These are phyloP conservation scores for Neckera pumila DNA, from an alignment of 225 moss, liverwort and hornwort genomes.

Conservation along the genomic window DNA sequence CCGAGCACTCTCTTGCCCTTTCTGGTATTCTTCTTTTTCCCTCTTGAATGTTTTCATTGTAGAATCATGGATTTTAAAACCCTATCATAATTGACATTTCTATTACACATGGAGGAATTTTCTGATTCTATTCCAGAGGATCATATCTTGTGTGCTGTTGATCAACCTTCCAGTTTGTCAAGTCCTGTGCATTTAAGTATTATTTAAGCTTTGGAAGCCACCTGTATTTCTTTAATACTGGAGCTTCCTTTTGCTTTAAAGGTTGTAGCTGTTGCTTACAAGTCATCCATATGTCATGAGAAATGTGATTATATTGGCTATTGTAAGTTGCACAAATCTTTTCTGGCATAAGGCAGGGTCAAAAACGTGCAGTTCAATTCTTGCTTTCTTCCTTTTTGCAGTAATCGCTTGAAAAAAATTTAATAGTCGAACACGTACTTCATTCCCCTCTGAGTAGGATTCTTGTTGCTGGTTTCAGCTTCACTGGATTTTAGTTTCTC, in stretches of 20 bases:
- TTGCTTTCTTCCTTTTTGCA: neutral
- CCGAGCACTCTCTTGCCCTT: constrained; percentile 75
- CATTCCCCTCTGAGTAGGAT: neutral
- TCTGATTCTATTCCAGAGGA: neutral
- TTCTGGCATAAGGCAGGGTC: neutral
- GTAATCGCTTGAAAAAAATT: neutral
- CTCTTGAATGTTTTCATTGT: neutral
- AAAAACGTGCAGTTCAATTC: neutral
- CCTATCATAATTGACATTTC: neutral
- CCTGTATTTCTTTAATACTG: neutral
- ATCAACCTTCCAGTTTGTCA: neutral
- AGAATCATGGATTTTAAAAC: neutral
- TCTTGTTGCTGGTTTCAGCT: neutral
- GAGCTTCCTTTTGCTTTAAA: neutral
- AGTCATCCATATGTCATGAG: neutral
- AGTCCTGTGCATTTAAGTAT: neutral
- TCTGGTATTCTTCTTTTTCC: constrained; percentile 30
- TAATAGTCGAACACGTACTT: neutral
- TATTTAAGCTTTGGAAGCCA: neutral
- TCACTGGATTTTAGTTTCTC: neutral
- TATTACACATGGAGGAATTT: neutral
- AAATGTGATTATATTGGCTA: neutral
- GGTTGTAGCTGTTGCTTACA: neutral
- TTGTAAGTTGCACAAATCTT: neutral
- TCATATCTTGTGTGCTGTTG: neutral